These are phyloP conservation scores for Oxytropis ochrocephala DNA, from an alignment of 306 rosid genomes.

Conservation along the genomic window DNA sequence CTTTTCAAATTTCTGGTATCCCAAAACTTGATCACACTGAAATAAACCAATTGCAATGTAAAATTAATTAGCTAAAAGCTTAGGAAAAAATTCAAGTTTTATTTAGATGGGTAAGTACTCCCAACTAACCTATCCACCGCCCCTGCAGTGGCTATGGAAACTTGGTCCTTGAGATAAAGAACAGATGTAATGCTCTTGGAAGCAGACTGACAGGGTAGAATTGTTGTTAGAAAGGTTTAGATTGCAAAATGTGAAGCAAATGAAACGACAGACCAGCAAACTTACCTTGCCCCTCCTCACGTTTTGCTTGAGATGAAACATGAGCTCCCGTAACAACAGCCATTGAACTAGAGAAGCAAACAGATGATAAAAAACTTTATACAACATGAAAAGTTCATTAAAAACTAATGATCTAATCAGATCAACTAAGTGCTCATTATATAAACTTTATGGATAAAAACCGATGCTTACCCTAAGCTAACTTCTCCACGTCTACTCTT, in stretches of 20 bases:
- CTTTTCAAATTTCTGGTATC: constrained; percentile 77
- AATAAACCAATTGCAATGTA: constrained; percentile 14
- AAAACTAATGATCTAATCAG: neutral
- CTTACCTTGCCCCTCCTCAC: constrained; percentile 70
- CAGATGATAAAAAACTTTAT: neutral
- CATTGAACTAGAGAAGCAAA: constrained; percentile 47
- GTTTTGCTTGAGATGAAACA: constrained; percentile 44
- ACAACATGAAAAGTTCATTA: neutral
- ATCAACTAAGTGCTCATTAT: neutral
- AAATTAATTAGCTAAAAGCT: neutral
- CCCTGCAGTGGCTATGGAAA: constrained; percentile 86
- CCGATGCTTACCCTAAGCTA: constrained; percentile 37
- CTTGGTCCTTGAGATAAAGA: constrained; percentile 77
- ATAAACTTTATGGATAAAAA: neutral
- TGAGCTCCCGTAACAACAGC: constrained; percentile 73
- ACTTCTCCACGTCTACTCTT: constrained; percentile 34
- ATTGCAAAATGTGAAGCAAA: constrained; percentile 5
- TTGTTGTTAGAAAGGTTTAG: constrained; percentile 12
- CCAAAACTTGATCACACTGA: constrained; percentile 89
- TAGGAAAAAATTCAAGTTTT: neutral
- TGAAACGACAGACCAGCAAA: neutral
- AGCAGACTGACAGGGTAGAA: constrained; percentile 49
- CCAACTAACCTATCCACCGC: constrained; percentile 75
- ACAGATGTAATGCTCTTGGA: constrained; percentile 93
- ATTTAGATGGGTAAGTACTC: neutral